Base-by-base conservation (phyloP, 495 filamentous ascomycete species). In the Tetracladium setigerum region DNA sequence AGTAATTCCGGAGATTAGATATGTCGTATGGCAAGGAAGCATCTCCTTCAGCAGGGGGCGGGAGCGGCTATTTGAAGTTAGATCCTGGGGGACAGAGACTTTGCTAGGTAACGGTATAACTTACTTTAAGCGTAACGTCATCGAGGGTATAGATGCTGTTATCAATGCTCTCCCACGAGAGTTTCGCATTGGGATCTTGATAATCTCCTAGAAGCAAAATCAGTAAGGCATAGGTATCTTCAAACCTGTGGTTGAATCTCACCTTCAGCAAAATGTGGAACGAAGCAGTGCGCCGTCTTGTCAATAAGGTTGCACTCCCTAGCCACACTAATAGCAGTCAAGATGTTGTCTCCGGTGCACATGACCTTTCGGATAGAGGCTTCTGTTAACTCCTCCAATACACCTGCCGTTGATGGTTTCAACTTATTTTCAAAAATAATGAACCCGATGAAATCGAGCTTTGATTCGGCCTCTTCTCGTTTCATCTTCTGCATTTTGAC, bases 401-500 rank as follows among this genome's bases (percentile, higher is more conserved):
- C 82, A 2, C 70, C 68, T 3, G 83, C 68, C 5, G 89, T 95
- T 30, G 74, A 84, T 15, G 83, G 78, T 63, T 99, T 99, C 52
- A 99, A 64, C 67, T 97, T 99, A 59, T 99, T 99, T 63, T 99
- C 91, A 60, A 99, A 99, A 30, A 99, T 82, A 55, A 97, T 97
- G 62, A 99, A 97, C 14, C 92, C 94, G 36, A 91, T 68, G 53
- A 99, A 96, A 14, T 86, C 77, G 4, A 99, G 73, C 48, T 81
- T 71, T 2, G 75, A 80, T 62, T 99, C 94, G 14, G 86, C 89
- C 35, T 95, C 84, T 11, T 76, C 63, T 11, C 94, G 84, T 45
- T 80, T 86, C 80, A 97, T 87, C 66, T 92, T 95, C 59, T 95
- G 89, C 11, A 88, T 83, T 62, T 89, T 95, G 47, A 91, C 81